Evolutionary conservation across 345 rosid genomes (phyloP).

Genomic region (Syzygium jambos): DNA sequence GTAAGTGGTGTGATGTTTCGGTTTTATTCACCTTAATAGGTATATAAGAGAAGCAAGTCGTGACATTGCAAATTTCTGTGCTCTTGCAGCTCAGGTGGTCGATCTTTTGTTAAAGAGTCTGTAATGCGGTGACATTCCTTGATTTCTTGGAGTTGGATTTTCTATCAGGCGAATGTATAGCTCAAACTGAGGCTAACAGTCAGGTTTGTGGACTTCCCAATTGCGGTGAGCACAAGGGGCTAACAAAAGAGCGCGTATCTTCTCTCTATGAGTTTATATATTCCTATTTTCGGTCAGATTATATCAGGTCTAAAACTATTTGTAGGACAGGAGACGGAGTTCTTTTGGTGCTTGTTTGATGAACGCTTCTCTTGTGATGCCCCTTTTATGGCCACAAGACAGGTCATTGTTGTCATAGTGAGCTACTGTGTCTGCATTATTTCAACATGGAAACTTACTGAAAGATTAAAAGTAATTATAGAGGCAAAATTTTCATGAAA

Average conservation of each 20-base stretch:
- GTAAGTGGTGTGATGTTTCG: conserved; percentile 29
- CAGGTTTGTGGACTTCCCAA: neutral
- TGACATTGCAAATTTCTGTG: neutral
- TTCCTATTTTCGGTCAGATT: neutral
- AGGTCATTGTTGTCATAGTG: neutral
- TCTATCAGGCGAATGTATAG: neutral
- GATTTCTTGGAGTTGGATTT: neutral
- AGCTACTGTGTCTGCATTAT: neutral
- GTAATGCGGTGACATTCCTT: conserved; percentile 49
- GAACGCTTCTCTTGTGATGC: neutral
- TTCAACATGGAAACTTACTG: neutral
- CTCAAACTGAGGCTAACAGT: conserved; percentile 1
- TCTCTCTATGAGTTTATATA: neutral
- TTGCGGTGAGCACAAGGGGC: neutral
- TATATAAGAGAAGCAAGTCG: neutral
- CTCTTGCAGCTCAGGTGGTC: conserved; percentile 71
- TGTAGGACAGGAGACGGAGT: neutral
- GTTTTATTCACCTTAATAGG: neutral
- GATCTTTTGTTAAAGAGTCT: conserved; percentile 79
- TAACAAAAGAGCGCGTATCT: neutral
- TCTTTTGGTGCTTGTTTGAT: neutral
- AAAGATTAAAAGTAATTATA: neutral
- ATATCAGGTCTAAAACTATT: neutral
- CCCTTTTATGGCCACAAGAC: neutral
- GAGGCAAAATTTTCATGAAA: neutral